These are phyloP conservation scores for Colletotrichum eleusines DNA, from an alignment of 2,329 filamentous ascomycete genomes.

Conservation along the genomic window DNA sequence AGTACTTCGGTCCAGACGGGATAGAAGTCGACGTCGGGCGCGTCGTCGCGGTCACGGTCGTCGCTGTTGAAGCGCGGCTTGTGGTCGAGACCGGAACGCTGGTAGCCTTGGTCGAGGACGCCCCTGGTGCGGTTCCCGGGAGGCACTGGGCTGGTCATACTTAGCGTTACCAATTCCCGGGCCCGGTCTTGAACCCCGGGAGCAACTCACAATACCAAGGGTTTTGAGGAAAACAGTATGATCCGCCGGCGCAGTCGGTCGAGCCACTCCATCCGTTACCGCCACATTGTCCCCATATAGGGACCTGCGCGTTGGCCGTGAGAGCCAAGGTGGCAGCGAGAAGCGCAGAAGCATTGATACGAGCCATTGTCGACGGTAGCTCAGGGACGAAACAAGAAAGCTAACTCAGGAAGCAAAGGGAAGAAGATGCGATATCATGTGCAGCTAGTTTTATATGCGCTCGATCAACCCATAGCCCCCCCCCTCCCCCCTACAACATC, in stretches of 20 bases:
- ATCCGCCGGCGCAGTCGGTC: constrained; percentile 56
- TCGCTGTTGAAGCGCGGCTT: constrained; percentile 5
- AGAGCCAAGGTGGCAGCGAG: constrained; percentile 14
- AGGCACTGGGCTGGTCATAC: constrained; percentile 24
- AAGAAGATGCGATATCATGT: not conserved
- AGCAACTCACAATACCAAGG: constrained; percentile 65
- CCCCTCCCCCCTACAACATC: not conserved
- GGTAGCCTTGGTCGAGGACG: constrained; percentile 7
- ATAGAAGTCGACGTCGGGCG: constrained; percentile 13
- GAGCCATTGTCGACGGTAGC: constrained; percentile 24
- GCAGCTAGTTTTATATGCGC: not conserved
- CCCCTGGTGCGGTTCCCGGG: constrained; percentile 26
- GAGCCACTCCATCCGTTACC: constrained; percentile 53
- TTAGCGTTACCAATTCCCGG: not conserved
- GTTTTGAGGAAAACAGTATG: constrained; percentile 52
- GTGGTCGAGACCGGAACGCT: constrained; percentile 29
- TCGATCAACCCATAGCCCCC: not conserved
- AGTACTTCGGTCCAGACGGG: constrained; percentile 47
- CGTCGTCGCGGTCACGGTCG: constrained; percentile 17
- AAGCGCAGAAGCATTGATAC: constrained; percentile 13
- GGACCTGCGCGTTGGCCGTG: constrained; percentile 30
- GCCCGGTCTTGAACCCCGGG: not conserved
- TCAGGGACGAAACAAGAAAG: not conserved
- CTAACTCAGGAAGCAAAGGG: not conserved
- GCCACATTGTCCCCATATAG: constrained; percentile 55